Conservation (phyloP, 192 early-diverging fungal species). For the Backusella psychrophila region DNA sequence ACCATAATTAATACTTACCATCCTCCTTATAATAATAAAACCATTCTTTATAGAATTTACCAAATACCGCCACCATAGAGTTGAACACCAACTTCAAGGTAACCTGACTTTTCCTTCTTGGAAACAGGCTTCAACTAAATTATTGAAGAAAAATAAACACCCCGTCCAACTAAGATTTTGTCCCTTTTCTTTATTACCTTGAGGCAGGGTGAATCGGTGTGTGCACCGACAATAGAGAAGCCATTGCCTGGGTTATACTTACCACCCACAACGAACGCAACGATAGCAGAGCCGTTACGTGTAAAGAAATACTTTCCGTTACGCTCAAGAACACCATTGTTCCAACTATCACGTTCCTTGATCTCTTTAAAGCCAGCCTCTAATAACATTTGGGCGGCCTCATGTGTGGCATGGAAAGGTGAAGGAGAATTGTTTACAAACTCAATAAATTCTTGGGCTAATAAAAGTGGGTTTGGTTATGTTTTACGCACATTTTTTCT, state of each 20-base stretch:
- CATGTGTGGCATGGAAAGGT: slow-evolving; percentile 95
- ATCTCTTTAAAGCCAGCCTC: slow-evolving; percentile 85
- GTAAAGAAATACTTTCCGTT: slow-evolving; percentile 97
- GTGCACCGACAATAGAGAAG: slow-evolving; percentile 89
- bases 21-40: background rate
- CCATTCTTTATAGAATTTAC: slow-evolving; percentile 24
- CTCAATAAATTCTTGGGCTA: slow-evolving; percentile 65
- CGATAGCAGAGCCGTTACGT: slow-evolving; percentile 81
- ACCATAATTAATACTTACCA: background rate
- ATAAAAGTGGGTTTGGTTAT: background rate
- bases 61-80: slow-evolving; percentile 97
- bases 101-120: slow-evolving; percentile 83
- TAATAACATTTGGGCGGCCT: slow-evolving; percentile 65
- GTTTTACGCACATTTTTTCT: background rate
- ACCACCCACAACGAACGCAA: slow-evolving; percentile 94
- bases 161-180: no score
- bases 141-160: background rate
- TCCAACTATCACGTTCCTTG: slow-evolving; percentile 87
- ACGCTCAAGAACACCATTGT: slow-evolving; percentile 55
- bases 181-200: slow-evolving; percentile 53
- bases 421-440: slow-evolving; percentile 93
- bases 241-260: slow-evolving; percentile 82
- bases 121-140: slow-evolving; percentile 89
- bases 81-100: slow-evolving; percentile 90
- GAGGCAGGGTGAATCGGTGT: slow-evolving; percentile 96